Percentiles rank a stretch among this genome's conserved stretches.
These are phyloP conservation scores for Globisporangium splendens DNA, from an alignment of 352 stramenopile genomes.

Conservation along the genomic window DNA sequence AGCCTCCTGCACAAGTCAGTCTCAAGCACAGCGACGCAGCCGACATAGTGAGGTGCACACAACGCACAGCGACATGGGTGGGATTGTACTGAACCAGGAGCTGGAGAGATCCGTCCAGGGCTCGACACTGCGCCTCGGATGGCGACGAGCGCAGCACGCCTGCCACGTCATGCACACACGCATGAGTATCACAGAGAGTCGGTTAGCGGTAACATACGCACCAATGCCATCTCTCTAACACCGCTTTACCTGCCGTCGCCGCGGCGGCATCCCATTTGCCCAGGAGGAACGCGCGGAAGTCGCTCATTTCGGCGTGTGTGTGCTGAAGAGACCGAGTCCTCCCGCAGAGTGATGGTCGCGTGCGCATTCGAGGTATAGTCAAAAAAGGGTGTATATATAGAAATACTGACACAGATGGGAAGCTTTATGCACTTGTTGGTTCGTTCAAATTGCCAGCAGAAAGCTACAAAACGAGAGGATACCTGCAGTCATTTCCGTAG, in stretches of 20 bases:
- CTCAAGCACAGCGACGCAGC: no score
- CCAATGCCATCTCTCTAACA: neutral
- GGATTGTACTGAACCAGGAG: slow-evolving; percentile 45
- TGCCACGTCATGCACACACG: slow-evolving; percentile 6
- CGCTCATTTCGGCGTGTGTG: neutral
- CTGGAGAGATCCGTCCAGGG: slow-evolving; percentile 28
- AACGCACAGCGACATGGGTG: slow-evolving; percentile 31
- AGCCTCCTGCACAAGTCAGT: no score
- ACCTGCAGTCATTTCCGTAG: no score
- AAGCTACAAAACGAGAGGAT: no score
- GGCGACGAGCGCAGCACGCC: slow-evolving; percentile 37
- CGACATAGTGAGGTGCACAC: neutral
- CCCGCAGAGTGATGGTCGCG: neutral
- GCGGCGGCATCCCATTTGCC: slow-evolving; percentile 20
- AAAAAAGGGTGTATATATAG: no score
- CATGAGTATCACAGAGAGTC: neutral
- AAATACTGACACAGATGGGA: no score
- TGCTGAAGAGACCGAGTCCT: no score
- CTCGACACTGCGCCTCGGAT: slow-evolving; percentile 27
- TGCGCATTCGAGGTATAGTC: slow-evolving; percentile 31
- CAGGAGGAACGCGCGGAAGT: slow-evolving; percentile 12
- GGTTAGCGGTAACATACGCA: neutral
- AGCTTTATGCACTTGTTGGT: neutral
- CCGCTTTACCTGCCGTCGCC: slow-evolving; percentile 11
- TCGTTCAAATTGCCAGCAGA: no score